Percentiles rank a stretch among this genome's conserved stretches.
Evolutionary conservation across 1,284 basidiomycete genomes (phyloP).

Genomic region (Rhodotorula sp.): DNA sequence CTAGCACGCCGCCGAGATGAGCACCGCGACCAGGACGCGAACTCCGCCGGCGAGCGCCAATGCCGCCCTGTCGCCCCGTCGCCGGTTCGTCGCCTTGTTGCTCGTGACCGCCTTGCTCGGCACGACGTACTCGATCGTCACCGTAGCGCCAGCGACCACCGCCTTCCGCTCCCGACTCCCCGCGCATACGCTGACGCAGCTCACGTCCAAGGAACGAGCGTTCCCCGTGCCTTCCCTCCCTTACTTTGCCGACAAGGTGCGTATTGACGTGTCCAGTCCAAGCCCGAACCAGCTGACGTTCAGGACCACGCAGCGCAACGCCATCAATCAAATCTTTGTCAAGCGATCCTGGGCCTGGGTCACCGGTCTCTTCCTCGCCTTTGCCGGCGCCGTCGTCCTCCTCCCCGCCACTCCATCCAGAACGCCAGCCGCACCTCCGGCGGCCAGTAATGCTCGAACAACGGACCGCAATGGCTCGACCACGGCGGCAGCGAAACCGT

Average conservation of each 20-base stretch:
- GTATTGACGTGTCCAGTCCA: neutral
- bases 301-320: constrained; percentile 59
- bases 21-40: no score
- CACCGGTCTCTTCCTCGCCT: constrained; percentile 62
- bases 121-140: constrained; percentile 18
- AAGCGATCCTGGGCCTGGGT: constrained; percentile 94
- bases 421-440: neutral
- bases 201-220: constrained; percentile 8
- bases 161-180: constrained; percentile 38
- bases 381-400: constrained; percentile 55
- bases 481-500: neutral
- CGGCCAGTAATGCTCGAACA: neutral
- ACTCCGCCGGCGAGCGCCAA: no score
- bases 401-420: constrained; percentile 9
- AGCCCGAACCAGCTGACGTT: no score
- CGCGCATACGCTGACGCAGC: constrained; percentile 14
- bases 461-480: neutral
- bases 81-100: constrained; percentile 21
- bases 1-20: no score
- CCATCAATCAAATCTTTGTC: constrained; percentile 81
- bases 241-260: constrained; percentile 40
- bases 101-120: constrained; percentile 31
- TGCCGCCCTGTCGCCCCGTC: neutral
- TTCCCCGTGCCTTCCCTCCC: constrained; percentile 35
- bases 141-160: constrained; percentile 12